Conservation (phyloP, 495 filamentous ascomycete species). For the Penicillium maclennaniae region DNA sequence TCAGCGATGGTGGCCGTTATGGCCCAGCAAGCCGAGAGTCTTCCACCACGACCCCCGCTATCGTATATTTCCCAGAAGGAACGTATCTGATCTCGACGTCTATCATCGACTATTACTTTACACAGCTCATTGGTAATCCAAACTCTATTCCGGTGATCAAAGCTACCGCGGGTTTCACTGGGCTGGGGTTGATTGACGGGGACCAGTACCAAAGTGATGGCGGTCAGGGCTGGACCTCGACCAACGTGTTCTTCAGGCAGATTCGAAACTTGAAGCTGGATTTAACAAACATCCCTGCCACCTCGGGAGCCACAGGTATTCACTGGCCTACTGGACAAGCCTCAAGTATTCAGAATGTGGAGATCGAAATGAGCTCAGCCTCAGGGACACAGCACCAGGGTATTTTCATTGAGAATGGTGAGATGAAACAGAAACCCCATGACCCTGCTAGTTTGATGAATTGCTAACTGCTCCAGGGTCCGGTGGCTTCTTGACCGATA, state of each 20-base stretch:
- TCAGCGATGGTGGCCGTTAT: constrained; percentile 50
- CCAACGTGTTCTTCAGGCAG: constrained; percentile 75
- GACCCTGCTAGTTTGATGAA: neutral
- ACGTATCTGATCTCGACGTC: constrained; percentile 57
- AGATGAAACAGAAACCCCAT: constrained; percentile 22
- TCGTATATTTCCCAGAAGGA: constrained; percentile 63
- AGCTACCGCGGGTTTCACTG: constrained; percentile 59
- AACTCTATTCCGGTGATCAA: constrained; percentile 60
- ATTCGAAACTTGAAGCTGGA: constrained; percentile 77
- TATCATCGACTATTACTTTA: constrained; percentile 59
- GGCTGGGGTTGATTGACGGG: constrained; percentile 66
- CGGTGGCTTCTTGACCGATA: constrained; percentile 62
- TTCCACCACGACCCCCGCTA: constrained; percentile 53
- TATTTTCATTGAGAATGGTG: constrained; percentile 70
- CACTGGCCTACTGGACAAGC: constrained; percentile 76
- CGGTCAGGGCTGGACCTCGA: constrained; percentile 50
- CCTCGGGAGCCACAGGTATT: constrained; percentile 55
- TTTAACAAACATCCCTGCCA: constrained; percentile 57
- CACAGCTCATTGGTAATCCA: constrained; percentile 66
- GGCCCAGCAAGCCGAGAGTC: constrained; percentile 41
- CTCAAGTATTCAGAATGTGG: constrained; percentile 72
- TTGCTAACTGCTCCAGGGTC: constrained; percentile 44
- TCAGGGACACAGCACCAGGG: constrained; percentile 64
- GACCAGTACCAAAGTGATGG: constrained; percentile 51
- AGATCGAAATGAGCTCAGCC: constrained; percentile 62